These are phyloP conservation scores for Coriaria nepalensis DNA, from an alignment of 306 rosid species.

Conservation along the genomic window DNA sequence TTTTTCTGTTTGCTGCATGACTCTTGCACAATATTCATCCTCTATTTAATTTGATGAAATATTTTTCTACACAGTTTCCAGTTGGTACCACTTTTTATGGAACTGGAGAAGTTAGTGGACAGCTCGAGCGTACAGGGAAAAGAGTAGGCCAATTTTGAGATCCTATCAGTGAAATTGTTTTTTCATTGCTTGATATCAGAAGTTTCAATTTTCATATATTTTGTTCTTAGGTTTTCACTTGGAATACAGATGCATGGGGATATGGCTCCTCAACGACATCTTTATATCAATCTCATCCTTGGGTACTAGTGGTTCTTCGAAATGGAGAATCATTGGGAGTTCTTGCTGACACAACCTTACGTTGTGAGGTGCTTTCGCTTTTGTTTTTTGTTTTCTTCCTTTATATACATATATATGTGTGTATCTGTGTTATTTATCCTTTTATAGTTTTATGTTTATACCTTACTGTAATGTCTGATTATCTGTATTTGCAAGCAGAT, in stretches of 20 bases:
- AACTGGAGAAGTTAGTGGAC: slow-evolving; percentile 87
- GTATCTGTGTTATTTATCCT: no score
- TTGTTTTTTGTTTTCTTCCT: slow-evolving; percentile 14
- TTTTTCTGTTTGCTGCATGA: neutral
- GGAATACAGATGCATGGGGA: slow-evolving; percentile 85
- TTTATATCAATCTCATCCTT: slow-evolving; percentile 94
- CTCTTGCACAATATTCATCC: no score
- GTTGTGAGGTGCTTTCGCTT: slow-evolving; percentile 69
- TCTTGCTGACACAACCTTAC: slow-evolving; percentile 81
- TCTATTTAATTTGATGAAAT: slow-evolving; percentile 3
- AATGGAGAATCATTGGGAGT: slow-evolving; percentile 75
- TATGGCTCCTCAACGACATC: slow-evolving; percentile 77
- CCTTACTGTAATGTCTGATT: slow-evolving; percentile 1
- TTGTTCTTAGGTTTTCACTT: slow-evolving; percentile 50
- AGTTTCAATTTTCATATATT: slow-evolving; percentile 3
- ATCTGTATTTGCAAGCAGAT: slow-evolving; percentile 45
- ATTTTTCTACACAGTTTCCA: slow-evolving; percentile 42
- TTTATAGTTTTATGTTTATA: no score
- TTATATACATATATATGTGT: no score
- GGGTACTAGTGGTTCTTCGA: slow-evolving; percentile 89
- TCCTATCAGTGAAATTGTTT: slow-evolving; percentile 3
- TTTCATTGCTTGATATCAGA: slow-evolving; percentile 4
- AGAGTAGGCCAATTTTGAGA: slow-evolving; percentile 33
- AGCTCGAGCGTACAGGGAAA: slow-evolving; percentile 79
- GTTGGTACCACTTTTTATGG: slow-evolving; percentile 75